Evolutionary conservation across 805 yeast genomes (phyloP).

Genomic region (Zygosaccharomyces rouxii): DNA sequence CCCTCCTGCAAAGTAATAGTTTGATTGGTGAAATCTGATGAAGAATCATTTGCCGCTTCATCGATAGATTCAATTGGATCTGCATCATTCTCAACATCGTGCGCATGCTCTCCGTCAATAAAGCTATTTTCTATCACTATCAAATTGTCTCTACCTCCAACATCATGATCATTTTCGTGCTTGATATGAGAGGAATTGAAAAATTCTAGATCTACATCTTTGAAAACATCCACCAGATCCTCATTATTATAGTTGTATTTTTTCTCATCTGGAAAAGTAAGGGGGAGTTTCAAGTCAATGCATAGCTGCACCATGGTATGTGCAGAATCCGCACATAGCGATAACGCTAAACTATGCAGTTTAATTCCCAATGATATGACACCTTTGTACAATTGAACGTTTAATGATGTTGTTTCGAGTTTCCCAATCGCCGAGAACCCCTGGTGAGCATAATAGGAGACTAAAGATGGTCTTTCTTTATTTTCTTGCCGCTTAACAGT

Average conservation of each 20-base stretch:
- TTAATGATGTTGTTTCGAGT: slow-evolving; percentile 12
- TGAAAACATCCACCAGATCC: slow-evolving; percentile 38
- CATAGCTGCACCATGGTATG: slow-evolving; percentile 64
- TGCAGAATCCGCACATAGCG: slow-evolving; percentile 79
- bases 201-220: slow-evolving; percentile 36
- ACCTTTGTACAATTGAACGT: slow-evolving; percentile 19
- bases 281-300: slow-evolving; percentile 68
- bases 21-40: slow-evolving; percentile 6
- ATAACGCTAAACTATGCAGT: slow-evolving; percentile 46
- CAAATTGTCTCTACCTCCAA: slow-evolving; percentile 23
- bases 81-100: not conserved
- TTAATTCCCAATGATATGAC: slow-evolving; percentile 44
- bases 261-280: slow-evolving; percentile 53
- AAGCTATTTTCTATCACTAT: slow-evolving; percentile 19
- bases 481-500: slow-evolving; percentile 30
- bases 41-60: slow-evolving; percentile 5
- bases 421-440: slow-evolving; percentile 30
- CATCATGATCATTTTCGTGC: slow-evolving; percentile 10
- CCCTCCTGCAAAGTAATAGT: slow-evolving; percentile 14
- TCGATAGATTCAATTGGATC: not conserved
- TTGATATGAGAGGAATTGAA: slow-evolving; percentile 18
- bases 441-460: slow-evolving; percentile 21
- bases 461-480: slow-evolving; percentile 14
- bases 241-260: slow-evolving; percentile 43
- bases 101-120: slow-evolving; percentile 7